Conservation (phyloP, 2,329 filamentous ascomycete species). For the Cadophora sp. region DNA sequence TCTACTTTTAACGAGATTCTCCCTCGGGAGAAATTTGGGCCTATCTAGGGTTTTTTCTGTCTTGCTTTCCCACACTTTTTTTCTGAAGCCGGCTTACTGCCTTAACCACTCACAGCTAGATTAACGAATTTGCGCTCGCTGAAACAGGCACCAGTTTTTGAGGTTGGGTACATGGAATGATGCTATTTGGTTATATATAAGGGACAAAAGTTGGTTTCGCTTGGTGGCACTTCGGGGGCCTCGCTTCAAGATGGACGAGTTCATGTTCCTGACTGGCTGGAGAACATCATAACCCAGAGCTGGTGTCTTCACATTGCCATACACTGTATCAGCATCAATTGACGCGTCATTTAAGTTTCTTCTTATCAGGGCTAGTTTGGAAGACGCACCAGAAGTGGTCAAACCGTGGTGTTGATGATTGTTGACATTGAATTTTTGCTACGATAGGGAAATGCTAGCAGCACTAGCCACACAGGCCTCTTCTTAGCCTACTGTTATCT, state of each 20-base stretch:
- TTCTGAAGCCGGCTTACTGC: background rate
- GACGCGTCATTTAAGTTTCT: too few species aligned
- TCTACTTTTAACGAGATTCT: background rate
- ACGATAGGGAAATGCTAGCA: too few species aligned
- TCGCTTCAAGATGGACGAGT: background rate
- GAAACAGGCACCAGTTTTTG: background rate
- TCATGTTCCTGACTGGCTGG: too few species aligned
- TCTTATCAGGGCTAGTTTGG: too few species aligned
- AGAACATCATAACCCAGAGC: too few species aligned
- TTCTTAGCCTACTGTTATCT: too few species aligned
- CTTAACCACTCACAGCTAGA: background rate
- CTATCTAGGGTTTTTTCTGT: background rate
- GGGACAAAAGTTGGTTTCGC: background rate
- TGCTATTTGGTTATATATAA: background rate
- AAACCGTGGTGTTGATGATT: too few species aligned
- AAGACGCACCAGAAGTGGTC: too few species aligned
- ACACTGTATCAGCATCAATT: too few species aligned
- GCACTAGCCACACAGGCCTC: too few species aligned
- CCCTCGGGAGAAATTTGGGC: background rate
- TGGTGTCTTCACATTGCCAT: too few species aligned
- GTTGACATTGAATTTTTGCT: too few species aligned
- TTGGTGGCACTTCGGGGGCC: background rate
- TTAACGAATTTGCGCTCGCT: background rate
- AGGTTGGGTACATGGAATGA: background rate
- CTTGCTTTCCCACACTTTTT: background rate